A percentile compares a stretch with the other conserved stretches of the same genome.
These are phyloP conservation scores for Pyricularia grisea DNA, from an alignment of 2,329 filamentous ascomycete genomes.

Conservation along the genomic window DNA sequence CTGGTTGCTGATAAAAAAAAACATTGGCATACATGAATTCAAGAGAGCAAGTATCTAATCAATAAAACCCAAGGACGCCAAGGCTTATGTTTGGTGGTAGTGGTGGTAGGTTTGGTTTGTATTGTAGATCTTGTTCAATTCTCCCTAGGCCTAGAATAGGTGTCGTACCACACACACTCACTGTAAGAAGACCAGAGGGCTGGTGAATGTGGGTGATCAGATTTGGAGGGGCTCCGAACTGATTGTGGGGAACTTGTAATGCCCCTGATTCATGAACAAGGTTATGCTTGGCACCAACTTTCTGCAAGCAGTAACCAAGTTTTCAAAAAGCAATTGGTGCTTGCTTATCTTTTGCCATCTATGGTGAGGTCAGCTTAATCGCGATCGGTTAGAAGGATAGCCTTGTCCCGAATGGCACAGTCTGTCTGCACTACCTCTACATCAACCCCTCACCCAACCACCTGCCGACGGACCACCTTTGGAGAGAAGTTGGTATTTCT, in stretches of 20 bases:
- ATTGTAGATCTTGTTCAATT: background rate
- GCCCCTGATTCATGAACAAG: background rate
- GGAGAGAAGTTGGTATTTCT: conserved; percentile 56
- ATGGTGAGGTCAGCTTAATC: background rate
- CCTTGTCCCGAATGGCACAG: background rate
- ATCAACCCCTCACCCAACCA: conserved; percentile 16
- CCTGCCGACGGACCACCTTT: conserved; percentile 29
- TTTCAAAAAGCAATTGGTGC: background rate
- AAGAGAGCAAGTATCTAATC: background rate
- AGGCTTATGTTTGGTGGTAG: background rate
- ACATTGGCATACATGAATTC: background rate
- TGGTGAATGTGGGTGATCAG: background rate
- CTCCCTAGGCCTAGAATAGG: background rate
- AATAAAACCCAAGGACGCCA: background rate
- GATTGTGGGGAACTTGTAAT: background rate
- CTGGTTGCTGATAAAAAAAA: background rate
- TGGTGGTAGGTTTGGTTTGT: background rate
- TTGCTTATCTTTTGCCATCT: background rate
- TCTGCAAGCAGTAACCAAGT: background rate
- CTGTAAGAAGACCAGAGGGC: background rate
- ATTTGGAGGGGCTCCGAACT: background rate
- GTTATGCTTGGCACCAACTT: background rate
- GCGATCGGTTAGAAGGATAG: background rate
- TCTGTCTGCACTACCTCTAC: background rate
- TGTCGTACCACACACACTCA: background rate